phyloP scores from a whole-genome alignment of 495 filamentous ascomycete species.

The Neurospora sp. region DNA sequence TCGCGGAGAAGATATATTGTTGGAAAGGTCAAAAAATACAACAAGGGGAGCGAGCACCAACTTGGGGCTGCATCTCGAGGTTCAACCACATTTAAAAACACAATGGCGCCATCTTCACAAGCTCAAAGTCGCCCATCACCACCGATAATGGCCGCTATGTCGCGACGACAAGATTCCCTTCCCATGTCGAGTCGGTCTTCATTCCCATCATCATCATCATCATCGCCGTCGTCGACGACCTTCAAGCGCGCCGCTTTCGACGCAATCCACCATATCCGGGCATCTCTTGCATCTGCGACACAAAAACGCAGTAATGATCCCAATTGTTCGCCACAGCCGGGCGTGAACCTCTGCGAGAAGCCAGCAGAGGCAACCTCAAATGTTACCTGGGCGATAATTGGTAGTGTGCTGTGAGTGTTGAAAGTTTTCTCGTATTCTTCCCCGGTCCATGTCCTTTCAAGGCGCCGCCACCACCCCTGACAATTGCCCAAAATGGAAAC shows the following conservation, averaged over 20 bases:
- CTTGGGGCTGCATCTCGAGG: not conserved
- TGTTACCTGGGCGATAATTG: conserved; percentile 18
- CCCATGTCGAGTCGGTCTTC: not conserved
- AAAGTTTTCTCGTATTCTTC: not conserved
- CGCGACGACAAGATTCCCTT: not conserved
- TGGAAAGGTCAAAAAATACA: not conserved
- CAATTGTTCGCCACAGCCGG: conserved; percentile 5
- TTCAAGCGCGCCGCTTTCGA: conserved; percentile 7
- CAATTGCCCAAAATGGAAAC: not conserved
- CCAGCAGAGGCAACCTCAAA: conserved; percentile 10
- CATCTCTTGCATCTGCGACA: not conserved
- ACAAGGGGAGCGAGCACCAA: not conserved
- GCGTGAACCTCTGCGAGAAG: conserved; percentile 19
- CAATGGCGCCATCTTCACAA: not conserved
- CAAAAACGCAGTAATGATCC: not conserved
- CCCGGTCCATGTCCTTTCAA: not conserved
- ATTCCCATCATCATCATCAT: not conserved
- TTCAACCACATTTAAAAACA: not conserved
- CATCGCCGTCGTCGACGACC: not conserved
- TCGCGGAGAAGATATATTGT: not conserved
- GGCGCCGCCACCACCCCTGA: not conserved
- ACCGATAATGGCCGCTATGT: not conserved
- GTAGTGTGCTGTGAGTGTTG: conserved; percentile 15
- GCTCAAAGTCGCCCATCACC: not conserved
- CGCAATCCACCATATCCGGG: not conserved